A percentile compares a stretch with the other conserved stretches of the same genome.
phyloP scores from a whole-genome alignment of 768 basidiomycete genomes.

The Tricholoma bakamatsutake region DNA sequence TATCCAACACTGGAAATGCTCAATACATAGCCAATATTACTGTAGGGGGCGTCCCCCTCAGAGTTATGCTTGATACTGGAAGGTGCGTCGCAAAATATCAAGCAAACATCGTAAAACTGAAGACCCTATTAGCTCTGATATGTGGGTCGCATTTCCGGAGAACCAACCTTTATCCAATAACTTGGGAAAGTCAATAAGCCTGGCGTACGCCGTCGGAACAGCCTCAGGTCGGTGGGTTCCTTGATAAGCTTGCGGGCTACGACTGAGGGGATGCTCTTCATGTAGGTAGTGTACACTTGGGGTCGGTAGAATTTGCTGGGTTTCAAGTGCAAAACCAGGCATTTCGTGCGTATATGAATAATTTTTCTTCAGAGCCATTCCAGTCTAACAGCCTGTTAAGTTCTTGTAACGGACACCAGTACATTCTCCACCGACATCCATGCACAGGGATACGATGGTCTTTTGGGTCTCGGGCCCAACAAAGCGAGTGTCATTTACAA shows the following conservation, averaged over 20 bases:
- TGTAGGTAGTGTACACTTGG: constrained; percentile 51
- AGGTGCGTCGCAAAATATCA: constrained; percentile 37
- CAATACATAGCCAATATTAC: constrained; percentile 73
- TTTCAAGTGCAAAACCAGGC: constrained; percentile 60
- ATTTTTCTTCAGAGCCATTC: not conserved
- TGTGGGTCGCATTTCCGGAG: constrained; percentile 59
- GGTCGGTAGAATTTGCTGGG: constrained; percentile 47
- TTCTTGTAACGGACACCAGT: constrained; percentile 57
- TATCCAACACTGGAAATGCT: constrained; percentile 63
- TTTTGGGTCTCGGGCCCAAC: constrained; percentile 78
- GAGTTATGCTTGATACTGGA: constrained; percentile 72
- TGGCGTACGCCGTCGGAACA: constrained; percentile 66
- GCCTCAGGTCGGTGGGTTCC: constrained; percentile 41
- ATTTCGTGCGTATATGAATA: constrained; percentile 42
- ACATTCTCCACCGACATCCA: constrained; percentile 58
- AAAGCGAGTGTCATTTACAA: constrained; percentile 58
- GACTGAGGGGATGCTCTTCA: not conserved
- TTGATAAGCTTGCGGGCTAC: not conserved
- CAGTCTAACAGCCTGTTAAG: constrained; percentile 26
- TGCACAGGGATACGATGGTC: constrained; percentile 59
- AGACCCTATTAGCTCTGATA: constrained; percentile 49
- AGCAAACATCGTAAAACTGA: not conserved
- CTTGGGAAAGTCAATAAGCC: constrained; percentile 47
- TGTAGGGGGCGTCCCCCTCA: constrained; percentile 55
- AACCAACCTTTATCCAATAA: constrained; percentile 45